These are phyloP conservation scores for Amanita polypyramis DNA, from an alignment of 768 basidiomycete genomes.

Conservation along the genomic window DNA sequence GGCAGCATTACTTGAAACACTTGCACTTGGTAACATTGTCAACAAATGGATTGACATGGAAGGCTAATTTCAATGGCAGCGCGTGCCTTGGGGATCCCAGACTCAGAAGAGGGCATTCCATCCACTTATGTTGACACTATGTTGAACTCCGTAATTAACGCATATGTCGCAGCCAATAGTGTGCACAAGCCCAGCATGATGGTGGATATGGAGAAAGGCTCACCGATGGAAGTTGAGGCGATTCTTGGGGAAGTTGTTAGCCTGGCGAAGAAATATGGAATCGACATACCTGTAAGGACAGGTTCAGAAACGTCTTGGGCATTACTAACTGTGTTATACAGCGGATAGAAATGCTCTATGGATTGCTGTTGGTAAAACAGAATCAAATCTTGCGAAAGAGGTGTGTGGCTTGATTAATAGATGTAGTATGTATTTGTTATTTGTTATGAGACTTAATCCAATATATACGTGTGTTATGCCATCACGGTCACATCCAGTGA, in stretches of 20 bases:
- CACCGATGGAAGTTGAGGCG: slow-evolving; percentile 58
- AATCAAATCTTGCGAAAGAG: slow-evolving; percentile 43
- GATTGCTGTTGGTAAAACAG: slow-evolving; percentile 47
- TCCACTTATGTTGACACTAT: slow-evolving; percentile 27
- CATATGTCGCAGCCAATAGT: slow-evolving; percentile 32
- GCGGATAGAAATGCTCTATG: slow-evolving; percentile 57
- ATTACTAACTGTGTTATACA: slow-evolving; percentile 12
- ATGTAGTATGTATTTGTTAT: too few relatives aligned
- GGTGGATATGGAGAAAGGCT: slow-evolving; percentile 40
- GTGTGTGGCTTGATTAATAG: too few relatives aligned
- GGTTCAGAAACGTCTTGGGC: background rate
- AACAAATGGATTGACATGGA: background rate
- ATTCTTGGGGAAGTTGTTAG: slow-evolving; percentile 54
- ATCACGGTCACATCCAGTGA: background rate
- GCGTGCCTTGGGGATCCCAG: slow-evolving; percentile 36
- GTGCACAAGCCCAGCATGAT: slow-evolving; percentile 52
- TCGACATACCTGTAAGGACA: slow-evolving; percentile 40
- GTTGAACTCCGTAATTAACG: slow-evolving; percentile 25
- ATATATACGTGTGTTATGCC: too few relatives aligned
- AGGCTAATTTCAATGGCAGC: slow-evolving; percentile 15
- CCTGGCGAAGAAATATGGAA: slow-evolving; percentile 32
- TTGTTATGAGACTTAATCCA: too few relatives aligned
- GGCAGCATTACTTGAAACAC: slow-evolving; percentile 34
- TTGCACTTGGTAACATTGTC: slow-evolving; percentile 25
- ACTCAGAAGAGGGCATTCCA: slow-evolving; percentile 34